Base-by-base conservation (phyloP, 345 rosid genomes). In the Rhodamnia argentea region DNA sequence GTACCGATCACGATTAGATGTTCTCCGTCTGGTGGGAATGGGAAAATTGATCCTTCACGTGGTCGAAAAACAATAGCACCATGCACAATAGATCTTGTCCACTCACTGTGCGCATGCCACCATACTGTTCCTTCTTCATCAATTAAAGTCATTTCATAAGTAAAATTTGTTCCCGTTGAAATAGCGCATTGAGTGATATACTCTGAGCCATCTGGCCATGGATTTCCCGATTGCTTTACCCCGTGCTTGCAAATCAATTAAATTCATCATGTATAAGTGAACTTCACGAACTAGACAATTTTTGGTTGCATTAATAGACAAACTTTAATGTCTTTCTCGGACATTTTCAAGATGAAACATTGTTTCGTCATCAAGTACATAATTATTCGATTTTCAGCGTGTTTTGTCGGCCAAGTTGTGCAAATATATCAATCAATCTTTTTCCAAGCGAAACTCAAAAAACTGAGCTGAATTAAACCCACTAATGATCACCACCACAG, bases 101-200 rank as follows among this genome's bases (percentile, higher is more conserved):
- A 91, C 7, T 90, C 88, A 37, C 89, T 90, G 26, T 90, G 92
- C 15, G 90, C 89, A 59, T 90, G 92, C 92, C 92, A 90, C 91
- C 91, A 88, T 3, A 89, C 26, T 0, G 91, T 91, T 23, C 92
- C 91, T 89, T 89, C 92, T 58, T 89, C 91, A 1, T 83, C 87
- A 5, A 85, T 52, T n/a, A 91, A 75, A 20, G n/a, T 87, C 10
- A 91, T 74, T 50, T 86, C 83, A 14, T 91, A 87, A 1, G 88
- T 89, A 54, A 83, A 86, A 62, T 86, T 86, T 1, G 62, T 15
- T n/a, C 83, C 70, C 2, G 88, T 74, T 40, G 64, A 62, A 8
- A 83, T 86, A 4, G 88, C 83, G n/a, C 90, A 89, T 64, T 89
- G 88, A 5, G 90, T 89, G 6, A 89, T 58, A 27, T 84, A 83